Percentiles rank a stretch among this genome's conserved stretches.
These are phyloP conservation scores for Rutstroemia sp. DNA, from an alignment of 2,329 filamentous ascomycete species.

Conservation along the genomic window DNA sequence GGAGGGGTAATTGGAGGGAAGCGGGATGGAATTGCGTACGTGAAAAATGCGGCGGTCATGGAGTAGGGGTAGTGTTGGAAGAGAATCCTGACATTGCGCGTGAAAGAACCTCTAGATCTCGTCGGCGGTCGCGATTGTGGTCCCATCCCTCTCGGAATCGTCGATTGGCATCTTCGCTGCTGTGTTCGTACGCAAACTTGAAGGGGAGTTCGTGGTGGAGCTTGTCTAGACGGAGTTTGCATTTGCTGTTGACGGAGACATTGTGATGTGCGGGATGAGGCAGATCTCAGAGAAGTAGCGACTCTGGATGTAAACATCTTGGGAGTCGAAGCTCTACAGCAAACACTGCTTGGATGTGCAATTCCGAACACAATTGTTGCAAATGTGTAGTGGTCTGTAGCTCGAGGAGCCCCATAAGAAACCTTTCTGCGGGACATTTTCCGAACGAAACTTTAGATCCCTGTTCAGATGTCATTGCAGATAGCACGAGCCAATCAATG, in stretches of 20 bases:
- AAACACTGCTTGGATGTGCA: background rate
- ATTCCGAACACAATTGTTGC: background rate
- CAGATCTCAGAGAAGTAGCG: constrained; percentile 15
- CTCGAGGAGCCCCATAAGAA: background rate
- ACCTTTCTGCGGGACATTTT: background rate
- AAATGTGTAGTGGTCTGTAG: background rate
- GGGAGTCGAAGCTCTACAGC: background rate
- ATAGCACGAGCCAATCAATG: constrained; percentile 2
- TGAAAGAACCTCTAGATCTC: background rate
- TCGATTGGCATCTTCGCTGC: constrained; percentile 23
- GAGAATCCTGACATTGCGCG: constrained; percentile 16
- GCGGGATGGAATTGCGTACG: constrained; percentile 16
- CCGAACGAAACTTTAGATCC: background rate
- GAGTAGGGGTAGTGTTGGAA: constrained; percentile 26
- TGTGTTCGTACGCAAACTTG: constrained; percentile 13
- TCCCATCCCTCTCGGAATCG: background rate
- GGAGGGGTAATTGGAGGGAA: background rate
- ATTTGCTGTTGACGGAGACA: constrained; percentile 23
- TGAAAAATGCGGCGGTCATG: constrained; percentile 21
- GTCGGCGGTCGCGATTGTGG: background rate
- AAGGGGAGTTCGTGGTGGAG: constrained; percentile 4
- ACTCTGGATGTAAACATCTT: constrained; percentile 25
- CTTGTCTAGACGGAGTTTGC: constrained; percentile 9
- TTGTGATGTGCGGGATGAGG: constrained; percentile 18
- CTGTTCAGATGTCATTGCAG: background rate